Conservation (phyloP, 176 grass and related monocot species). For the Triticum timopheevii region DNA sequence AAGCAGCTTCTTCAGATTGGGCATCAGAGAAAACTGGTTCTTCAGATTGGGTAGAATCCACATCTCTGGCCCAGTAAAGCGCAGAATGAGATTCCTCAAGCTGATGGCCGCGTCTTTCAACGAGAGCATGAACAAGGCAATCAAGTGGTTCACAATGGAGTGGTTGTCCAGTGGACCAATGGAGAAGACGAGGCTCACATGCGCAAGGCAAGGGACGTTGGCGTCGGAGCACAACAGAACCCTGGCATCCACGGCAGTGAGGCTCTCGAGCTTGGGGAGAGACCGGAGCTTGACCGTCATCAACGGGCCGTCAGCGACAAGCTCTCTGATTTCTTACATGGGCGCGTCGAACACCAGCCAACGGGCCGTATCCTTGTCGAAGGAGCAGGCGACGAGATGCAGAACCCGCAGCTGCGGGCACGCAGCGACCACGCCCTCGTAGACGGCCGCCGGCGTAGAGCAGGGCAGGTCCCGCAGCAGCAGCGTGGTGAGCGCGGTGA, state of each 20-base stretch:
- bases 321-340: slow-evolving; percentile 1
- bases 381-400: background rate
- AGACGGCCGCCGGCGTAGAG: background rate
- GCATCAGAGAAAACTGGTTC: background rate
- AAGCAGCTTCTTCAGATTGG: background rate
- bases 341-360: background rate
- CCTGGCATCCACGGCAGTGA: background rate
- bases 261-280: slow-evolving; percentile 16
- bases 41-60: background rate
- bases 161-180: background rate
- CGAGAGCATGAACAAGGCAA: background rate
- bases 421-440: background rate
- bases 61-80: background rate
- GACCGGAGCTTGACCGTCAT: background rate
- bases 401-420: slow-evolving; percentile 18
- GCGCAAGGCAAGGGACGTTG: background rate
- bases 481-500: background rate
- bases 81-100: background rate
- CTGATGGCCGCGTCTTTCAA: background rate
- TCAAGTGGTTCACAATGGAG: background rate
- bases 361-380: no score
- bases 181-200: background rate
- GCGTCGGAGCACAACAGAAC: background rate
- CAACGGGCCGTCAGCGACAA: background rate
- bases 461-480: background rate